Base-by-base conservation (phyloP, 345 rosid genomes). In the Corchorus olitorius region DNA sequence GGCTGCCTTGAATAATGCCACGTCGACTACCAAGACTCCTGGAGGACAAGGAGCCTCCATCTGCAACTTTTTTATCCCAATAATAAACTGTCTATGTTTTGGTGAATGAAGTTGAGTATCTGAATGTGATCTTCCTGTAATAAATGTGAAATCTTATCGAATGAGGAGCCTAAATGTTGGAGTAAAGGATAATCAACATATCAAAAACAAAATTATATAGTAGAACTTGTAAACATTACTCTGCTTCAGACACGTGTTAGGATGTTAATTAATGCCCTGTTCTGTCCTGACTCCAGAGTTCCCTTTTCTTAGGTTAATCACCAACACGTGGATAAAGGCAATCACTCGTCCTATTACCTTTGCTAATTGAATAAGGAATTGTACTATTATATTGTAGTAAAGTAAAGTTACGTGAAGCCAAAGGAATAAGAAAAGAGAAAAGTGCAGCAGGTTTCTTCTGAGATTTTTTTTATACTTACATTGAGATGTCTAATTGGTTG, bases 91-190 rank as follows among this genome's bases (percentile, higher is more conserved):
- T 17, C 19, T 45, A 65, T 58, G 54, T 74, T 14, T 66, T 65
- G 65, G 72, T 20, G 35, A 70, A 75, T 61, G 53, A 62, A 1
- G 8, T 11, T 35, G 52, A 43, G 52, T 19, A 11, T 65, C 62
- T 9, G 11, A 1, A 5, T 59, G 5, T 39, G 43, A 68, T 48
- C 58, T 15, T 2, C 39, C 20, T 62, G 61, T 6, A 39, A 6
- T 39, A 53, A 8, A 35, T 6, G 70, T n/a, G 37, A 58, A 49
- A 82, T 82, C 79, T 75, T 78, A 75, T 82, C 79, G 75, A 82
- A 11, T n/a, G 3, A 53, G 37, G 78, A 76, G 71, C 65, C 74
- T 43, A 33, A 15, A 12, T 16, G 20, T 62, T 81, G 48, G 68
- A 69, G 69, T 27, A 37, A 56, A 49, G 75, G 46, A 15, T 43